These are phyloP conservation scores for Talaromyces atroroseus DNA, from an alignment of 2,329 filamentous ascomycete genomes.

Conservation along the genomic window DNA sequence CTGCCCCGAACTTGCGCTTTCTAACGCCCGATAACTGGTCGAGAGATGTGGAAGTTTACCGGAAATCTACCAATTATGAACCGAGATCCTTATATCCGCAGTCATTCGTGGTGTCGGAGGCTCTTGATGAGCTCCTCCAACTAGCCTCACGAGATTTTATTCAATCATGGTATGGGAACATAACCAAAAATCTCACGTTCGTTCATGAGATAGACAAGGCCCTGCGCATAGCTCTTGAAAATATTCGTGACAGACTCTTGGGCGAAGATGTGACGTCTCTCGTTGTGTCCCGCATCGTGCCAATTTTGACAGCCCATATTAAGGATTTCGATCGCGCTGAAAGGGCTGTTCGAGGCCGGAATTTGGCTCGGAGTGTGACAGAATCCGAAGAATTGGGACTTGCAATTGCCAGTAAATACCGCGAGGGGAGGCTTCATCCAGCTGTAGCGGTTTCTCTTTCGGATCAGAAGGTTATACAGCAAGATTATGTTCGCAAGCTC, in stretches of 20 bases:
- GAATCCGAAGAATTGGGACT: slow-evolving; percentile 94
- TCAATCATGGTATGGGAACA: slow-evolving; percentile 78
- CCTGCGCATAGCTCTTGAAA: slow-evolving; percentile 66
- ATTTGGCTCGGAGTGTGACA: slow-evolving; percentile 82
- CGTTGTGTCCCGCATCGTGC: slow-evolving; percentile 74
- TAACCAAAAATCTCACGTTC: slow-evolving; percentile 75
- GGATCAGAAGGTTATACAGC: slow-evolving; percentile 77
- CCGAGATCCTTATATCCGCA: slow-evolving; percentile 66
- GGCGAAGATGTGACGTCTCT: slow-evolving; percentile 79
- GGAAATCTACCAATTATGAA: slow-evolving; percentile 61
- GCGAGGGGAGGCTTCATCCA: slow-evolving; percentile 78
- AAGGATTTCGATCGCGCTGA: slow-evolving; percentile 90
- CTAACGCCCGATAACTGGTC: slow-evolving; percentile 61
- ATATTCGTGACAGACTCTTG: slow-evolving; percentile 65
- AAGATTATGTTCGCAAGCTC: slow-evolving; percentile 79
- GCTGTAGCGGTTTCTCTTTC: slow-evolving; percentile 78
- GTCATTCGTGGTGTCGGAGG: slow-evolving; percentile 71
- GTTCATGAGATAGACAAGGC: slow-evolving; percentile 78
- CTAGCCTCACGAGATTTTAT: slow-evolving; percentile 79
- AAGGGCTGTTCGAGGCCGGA: slow-evolving; percentile 74
- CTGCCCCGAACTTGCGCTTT: slow-evolving; percentile 51
- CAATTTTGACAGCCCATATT: slow-evolving; percentile 81
- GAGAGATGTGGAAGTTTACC: slow-evolving; percentile 62
- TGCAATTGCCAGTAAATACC: slow-evolving; percentile 92
- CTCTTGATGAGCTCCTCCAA: slow-evolving; percentile 71